phyloP scores from a whole-genome alignment of 148 eudicot genomes.

The Talinum fruticosum region DNA sequence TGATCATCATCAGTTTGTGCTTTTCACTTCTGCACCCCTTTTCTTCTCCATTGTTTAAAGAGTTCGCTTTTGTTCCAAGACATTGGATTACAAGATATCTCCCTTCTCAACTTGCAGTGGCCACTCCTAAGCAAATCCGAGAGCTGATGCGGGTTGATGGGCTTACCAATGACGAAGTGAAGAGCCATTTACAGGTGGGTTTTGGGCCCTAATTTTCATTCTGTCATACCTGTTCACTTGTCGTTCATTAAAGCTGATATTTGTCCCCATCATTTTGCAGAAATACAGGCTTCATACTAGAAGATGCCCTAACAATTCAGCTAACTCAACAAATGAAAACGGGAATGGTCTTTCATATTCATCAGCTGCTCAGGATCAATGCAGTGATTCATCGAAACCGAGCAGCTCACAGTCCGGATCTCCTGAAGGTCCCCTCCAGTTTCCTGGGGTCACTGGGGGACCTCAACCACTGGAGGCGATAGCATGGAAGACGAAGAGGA shows the following conservation, averaged over 20 bases:
- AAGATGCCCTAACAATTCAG: slow-evolving; percentile 33
- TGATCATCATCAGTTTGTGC: not conserved
- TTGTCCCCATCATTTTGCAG: slow-evolving; percentile 31
- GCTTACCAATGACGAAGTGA: slow-evolving; percentile 89
- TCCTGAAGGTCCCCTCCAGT: slow-evolving; percentile 68
- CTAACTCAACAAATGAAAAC: slow-evolving; percentile 28
- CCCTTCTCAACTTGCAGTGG: slow-evolving; percentile 45
- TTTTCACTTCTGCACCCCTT: not conserved
- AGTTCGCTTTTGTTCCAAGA: not conserved
- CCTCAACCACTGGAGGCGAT: slow-evolving; percentile 17
- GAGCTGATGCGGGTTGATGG: slow-evolving; percentile 90
- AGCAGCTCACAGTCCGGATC: slow-evolving; percentile 58
- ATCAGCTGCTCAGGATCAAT: slow-evolving; percentile 32
- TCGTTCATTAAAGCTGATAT: not conserved
- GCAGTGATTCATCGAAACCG: slow-evolving; percentile 41
- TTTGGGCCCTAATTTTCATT: not conserved
- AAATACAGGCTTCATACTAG: slow-evolving; percentile 77
- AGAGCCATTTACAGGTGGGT: slow-evolving; percentile 83
- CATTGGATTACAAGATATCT: not conserved
- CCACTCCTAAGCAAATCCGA: slow-evolving; percentile 91
- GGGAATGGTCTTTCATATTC: slow-evolving; percentile 27
- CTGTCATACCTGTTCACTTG: not conserved
- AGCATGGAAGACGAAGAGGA: slow-evolving; percentile 68
- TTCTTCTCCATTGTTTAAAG: not conserved
- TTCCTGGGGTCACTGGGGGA: slow-evolving; percentile 30